These are phyloP conservation scores for Suillus variegatus DNA, from an alignment of 768 basidiomycete genomes.

Conservation along the genomic window DNA sequence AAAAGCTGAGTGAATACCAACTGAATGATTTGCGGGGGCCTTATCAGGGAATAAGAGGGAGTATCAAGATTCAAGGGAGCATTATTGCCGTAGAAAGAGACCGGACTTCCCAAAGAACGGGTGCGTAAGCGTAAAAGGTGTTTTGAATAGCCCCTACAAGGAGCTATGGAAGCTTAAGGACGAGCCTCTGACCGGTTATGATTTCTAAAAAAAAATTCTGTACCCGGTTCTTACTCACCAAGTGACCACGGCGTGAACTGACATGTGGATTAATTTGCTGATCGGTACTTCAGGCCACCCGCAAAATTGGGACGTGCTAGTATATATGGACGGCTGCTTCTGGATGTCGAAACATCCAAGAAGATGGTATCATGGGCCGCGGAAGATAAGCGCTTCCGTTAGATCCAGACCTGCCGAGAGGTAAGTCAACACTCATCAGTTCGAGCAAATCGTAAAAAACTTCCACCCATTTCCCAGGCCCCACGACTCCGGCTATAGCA, in stretches of 20 bases:
- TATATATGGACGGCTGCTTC: not conserved
- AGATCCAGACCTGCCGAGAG: not conserved
- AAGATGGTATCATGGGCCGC: not conserved
- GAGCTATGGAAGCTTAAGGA: not conserved
- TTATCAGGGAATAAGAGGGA: not conserved
- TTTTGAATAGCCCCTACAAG: not conserved
- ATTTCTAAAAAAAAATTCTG: not conserved
- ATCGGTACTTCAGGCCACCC: not conserved
- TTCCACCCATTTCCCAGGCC: constrained; percentile 1
- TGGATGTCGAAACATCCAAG: not conserved
- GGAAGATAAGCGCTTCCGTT: not conserved
- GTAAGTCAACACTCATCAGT: not conserved
- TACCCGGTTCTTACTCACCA: constrained; percentile 3
- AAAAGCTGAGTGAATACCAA: not conserved
- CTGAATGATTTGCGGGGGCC: not conserved
- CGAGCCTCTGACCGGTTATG: not conserved
- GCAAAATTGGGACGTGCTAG: not conserved
- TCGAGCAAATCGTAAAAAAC: not conserved
- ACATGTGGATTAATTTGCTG: not conserved
- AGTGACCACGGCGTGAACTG: not conserved
- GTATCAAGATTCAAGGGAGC: not conserved
- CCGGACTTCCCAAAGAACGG: not conserved
- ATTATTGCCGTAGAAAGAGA: not conserved
- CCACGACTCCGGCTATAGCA: constrained; percentile 10
- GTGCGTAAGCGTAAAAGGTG: not conserved